Evolutionary conservation across 208 protist species (phyloP).

Genomic region (Acanthamoeba rhysodes): DNA sequence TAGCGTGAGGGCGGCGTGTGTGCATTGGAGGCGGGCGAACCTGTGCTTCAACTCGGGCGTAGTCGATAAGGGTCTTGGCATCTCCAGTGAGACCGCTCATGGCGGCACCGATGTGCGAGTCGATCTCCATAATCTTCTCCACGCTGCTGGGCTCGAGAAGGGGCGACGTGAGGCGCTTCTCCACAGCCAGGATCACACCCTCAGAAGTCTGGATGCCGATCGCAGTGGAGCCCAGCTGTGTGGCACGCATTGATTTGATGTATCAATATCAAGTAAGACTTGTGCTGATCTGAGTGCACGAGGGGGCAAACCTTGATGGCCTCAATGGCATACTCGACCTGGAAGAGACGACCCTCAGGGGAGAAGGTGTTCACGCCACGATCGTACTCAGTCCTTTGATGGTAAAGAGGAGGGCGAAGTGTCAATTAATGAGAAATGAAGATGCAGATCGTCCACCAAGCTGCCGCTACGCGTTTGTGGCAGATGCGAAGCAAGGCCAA

Average conservation of each 20-base stretch:
- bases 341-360: slow-evolving; percentile 99
- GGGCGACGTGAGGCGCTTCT: slow-evolving; percentile 99
- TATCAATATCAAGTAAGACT: slow-evolving; percentile 43
- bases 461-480: not conserved
- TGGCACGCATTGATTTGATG: not conserved
- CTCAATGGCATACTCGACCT: slow-evolving; percentile 97
- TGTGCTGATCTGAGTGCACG: not conserved
- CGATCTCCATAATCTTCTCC: slow-evolving; percentile 99
- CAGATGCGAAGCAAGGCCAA: too few species aligned
- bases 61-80: slow-evolving; percentile 98
- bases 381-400: slow-evolving; percentile 95
- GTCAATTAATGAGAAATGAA: not conserved
- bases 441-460: not conserved
- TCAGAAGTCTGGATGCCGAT: slow-evolving; percentile 98
- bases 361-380: slow-evolving; percentile 99
- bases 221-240: slow-evolving; percentile 94
- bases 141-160: slow-evolving; percentile 97
- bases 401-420: not conserved
- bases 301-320: slow-evolving; percentile 93
- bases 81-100: slow-evolving; percentile 98
- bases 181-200: slow-evolving; percentile 99
- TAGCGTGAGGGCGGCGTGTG: not conserved
- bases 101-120: slow-evolving; percentile 95
- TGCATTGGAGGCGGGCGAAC: slow-evolving; percentile 71
- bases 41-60: slow-evolving; percentile 97